Base-by-base conservation (phyloP, 139 green algal species). In the Tetradesmus lagerheimii region DNA sequence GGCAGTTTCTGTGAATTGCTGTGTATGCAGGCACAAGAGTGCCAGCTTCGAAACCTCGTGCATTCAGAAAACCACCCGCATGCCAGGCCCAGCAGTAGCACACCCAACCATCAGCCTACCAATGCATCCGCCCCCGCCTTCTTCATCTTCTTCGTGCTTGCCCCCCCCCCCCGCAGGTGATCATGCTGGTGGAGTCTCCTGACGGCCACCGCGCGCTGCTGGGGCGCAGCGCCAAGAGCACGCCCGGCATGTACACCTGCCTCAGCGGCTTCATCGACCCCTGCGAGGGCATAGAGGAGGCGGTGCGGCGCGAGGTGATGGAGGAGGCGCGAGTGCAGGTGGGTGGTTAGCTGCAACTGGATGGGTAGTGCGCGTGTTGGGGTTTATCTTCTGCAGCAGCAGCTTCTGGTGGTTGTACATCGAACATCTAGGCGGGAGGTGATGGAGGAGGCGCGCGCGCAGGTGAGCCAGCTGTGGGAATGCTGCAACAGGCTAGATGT, bases 271-370 rank as follows among this genome's bases (percentile, higher is more conserved):
- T 97, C 88, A 94, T 98, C 0, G 96, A 98, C 83, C 94, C 96
- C 90, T 95, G 95, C 41, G 96, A 98, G 90, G 92, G 91, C 43
- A 95, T 98, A 34, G 96, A 98, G 89, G 95, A 98, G 92, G 95
- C 96, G 0, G 96, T 97, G 39, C 45, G 90, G 41, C 79, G 96
- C 25, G 95, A 97, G 87, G 93, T 97, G 31, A 85, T 90, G 76
- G 96, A 97, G 91, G 95, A 98, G 89, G 92, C 94, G 8, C 91
- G 93, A 1, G 87, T 97, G 77, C 20, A 84, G 75, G 86, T 90
- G 43, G 18, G 71, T 0, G n/a, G n/a, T n/a, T 37, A 89, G 0
- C 89, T 94, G 37, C 80, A 91, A 57, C 11, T 9, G 11, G 45
- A 12, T 57, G 11, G 45, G 14, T 57, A 20, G 14, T 57, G 11